Evolutionary conservation across 768 basidiomycete species (phyloP).

Genomic region (Amanita jacksonii): DNA sequence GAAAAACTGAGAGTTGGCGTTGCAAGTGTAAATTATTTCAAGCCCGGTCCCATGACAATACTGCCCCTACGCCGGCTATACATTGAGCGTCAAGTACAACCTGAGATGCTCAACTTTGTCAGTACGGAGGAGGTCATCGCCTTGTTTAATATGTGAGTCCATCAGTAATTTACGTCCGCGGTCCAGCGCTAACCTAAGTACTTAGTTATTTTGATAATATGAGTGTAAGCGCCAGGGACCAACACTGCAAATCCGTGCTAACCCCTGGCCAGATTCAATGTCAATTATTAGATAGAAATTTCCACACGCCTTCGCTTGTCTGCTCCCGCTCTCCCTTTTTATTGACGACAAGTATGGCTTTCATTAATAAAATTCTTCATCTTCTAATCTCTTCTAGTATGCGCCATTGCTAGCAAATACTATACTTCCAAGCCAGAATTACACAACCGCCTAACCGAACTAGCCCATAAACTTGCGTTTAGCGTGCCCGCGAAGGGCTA

Average conservation of each 20-base stretch:
- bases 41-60: constrained; percentile 87
- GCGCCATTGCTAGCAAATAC: constrained; percentile 90
- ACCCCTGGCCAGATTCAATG: constrained; percentile 52
- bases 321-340: constrained; percentile 93
- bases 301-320: constrained; percentile 90
- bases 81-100: constrained; percentile 85
- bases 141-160: constrained; percentile 78
- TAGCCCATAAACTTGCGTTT: constrained; percentile 85
- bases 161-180: constrained; percentile 8
- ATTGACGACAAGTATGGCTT: constrained; percentile 74
- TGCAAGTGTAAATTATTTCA: constrained; percentile 85
- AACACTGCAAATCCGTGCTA: constrained; percentile 11
- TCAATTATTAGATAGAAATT: constrained; percentile 73
- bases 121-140: constrained; percentile 83
- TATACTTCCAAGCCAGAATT: constrained; percentile 77
- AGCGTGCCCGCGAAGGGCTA: constrained; percentile 77
- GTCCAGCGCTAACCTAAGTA: constrained; percentile 9
- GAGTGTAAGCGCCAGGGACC: constrained; percentile 38
- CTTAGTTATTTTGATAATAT: constrained; percentile 68
- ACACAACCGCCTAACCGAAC: constrained; percentile 66
- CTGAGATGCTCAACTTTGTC: constrained; percentile 88
- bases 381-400: constrained; percentile 44
- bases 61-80: constrained; percentile 72
- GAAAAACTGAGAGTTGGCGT: constrained; percentile 57
- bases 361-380: constrained; percentile 5